Conservation (phyloP, 495 filamentous ascomycete species). For the Viridothelium virens region DNA sequence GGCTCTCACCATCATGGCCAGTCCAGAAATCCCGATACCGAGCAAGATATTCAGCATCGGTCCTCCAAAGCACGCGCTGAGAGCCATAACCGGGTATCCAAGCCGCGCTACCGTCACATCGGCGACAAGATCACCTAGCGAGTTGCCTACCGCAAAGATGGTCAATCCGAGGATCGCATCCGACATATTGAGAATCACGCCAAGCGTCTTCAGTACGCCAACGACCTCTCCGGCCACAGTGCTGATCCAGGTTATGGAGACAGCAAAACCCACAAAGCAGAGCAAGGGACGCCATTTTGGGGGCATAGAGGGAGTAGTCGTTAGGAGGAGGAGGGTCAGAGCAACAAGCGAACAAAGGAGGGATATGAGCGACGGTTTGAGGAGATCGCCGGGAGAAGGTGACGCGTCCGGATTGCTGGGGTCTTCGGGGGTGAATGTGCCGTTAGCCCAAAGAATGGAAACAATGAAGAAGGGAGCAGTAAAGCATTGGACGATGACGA, state of each 20-base stretch:
- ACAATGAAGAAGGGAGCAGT: slow-evolving; percentile 79
- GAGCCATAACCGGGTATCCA: slow-evolving; percentile 94
- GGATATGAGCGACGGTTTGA: slow-evolving; percentile 58
- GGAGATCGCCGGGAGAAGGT: slow-evolving; percentile 38
- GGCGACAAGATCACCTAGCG: slow-evolving; percentile 86
- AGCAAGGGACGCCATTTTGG: slow-evolving; percentile 65
- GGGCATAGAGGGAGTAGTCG: slow-evolving; percentile 45
- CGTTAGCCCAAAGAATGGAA: slow-evolving; percentile 67
- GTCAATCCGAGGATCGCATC: slow-evolving; percentile 95
- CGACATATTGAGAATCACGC: slow-evolving; percentile 84
- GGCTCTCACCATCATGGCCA: slow-evolving; percentile 67
- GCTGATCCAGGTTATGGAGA: slow-evolving; percentile 90
- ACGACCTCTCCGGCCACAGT: slow-evolving; percentile 96
- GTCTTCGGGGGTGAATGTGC: slow-evolving; percentile 27
- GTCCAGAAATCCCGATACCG: slow-evolving; percentile 80
- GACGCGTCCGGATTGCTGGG: slow-evolving; percentile 39
- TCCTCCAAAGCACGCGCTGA: slow-evolving; percentile 91
- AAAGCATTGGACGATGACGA: slow-evolving; percentile 75
- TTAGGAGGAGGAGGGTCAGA: slow-evolving; percentile 57
- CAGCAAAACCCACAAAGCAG: slow-evolving; percentile 84
- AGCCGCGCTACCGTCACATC: slow-evolving; percentile 89
- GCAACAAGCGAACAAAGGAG: slow-evolving; percentile 61
- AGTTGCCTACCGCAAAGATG: slow-evolving; percentile 94
- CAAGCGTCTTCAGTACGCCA: slow-evolving; percentile 85
- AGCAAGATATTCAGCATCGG: slow-evolving; percentile 97